Base-by-base conservation (phyloP, 352 stramenopile species). In the Globisporangium acanthophoron region DNA sequence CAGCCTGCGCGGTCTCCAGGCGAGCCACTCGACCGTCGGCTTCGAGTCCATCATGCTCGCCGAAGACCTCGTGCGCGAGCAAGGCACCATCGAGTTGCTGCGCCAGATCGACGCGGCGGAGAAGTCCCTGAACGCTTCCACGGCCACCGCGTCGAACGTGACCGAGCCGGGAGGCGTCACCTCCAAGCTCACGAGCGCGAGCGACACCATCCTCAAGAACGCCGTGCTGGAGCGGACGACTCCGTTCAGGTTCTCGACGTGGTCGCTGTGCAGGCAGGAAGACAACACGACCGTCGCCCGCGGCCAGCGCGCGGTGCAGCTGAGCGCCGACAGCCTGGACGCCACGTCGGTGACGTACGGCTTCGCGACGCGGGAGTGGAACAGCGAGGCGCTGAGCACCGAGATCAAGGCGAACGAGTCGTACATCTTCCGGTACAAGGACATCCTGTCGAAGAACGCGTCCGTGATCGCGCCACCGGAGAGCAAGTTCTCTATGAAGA, bases 321-420 rank as follows among this genome's bases (percentile, higher is more conserved):
- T 85, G 20, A 78, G 75, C 20, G 64, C 73, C 24, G 63, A 81
- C 54, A 68, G 81, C 33, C 41, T 85, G 13, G 67, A 69, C 46
- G 57, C 65, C 5, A 81, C 72, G 16, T 67, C 70, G 0, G 67
- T 66, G 4, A 58, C 76, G 15, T 85, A 80, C 51, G 74, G 74
- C n/a, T 85, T 85, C 44, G 56, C 66, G 12, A 60, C 69, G 3
- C 63, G 70, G n/a, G 72, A 81, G 13, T 85, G 74, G 74, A 81
- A 85, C 53, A 61, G 63, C 9, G 74, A 85, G 29, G 55, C 65
- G 46, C 11, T 75, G 11, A 3, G 20, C 1, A 15, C 44, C 1
- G 68, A 51, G 18, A 53, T 72, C 21, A 27, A 24, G 37, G 50
- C 68, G 7, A 64, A 29, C 1, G 59, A 11, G 35, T 48, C 54